Evolutionary conservation across 352 stramenopile species (phyloP).

Genomic region (Phytophthora litchii): DNA sequence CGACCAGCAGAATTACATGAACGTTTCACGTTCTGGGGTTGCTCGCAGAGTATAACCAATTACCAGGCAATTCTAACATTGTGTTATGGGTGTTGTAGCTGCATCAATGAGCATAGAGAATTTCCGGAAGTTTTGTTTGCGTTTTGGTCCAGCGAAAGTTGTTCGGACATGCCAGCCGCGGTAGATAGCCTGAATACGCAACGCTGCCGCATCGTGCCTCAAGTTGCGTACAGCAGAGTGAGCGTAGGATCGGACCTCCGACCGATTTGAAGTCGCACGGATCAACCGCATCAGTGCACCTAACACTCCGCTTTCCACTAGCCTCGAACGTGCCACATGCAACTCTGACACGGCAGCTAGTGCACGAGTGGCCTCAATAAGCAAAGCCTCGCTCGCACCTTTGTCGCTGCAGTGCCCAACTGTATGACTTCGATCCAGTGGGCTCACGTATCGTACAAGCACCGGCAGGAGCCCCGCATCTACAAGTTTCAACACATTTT

Average conservation of each 20-base stretch:
- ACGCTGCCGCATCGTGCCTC: slow-evolving; percentile 69
- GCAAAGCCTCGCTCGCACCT: slow-evolving; percentile 40
- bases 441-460: slow-evolving; percentile 75
- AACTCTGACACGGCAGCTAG: slow-evolving; percentile 68
- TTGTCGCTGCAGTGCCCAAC: slow-evolving; percentile 27
- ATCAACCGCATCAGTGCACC: slow-evolving; percentile 61
- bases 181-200: slow-evolving; percentile 78
- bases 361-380: slow-evolving; percentile 61
- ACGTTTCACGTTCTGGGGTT: neutral
- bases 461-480: slow-evolving; percentile 67
- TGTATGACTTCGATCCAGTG: slow-evolving; percentile 31
- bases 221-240: slow-evolving; percentile 61
- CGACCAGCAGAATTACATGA: neutral
- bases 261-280: slow-evolving; percentile 47
- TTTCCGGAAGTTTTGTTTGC: slow-evolving; percentile 29
- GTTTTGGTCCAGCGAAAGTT: slow-evolving; percentile 20
- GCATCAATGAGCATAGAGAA: slow-evolving; percentile 30
- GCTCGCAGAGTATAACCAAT: neutral
- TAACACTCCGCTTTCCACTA: slow-evolving; percentile 68
- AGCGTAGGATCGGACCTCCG: slow-evolving; percentile 47
- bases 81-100: slow-evolving; percentile 18
- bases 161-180: slow-evolving; percentile 63
- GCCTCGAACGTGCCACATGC: slow-evolving; percentile 56
- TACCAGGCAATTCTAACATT: slow-evolving; percentile 23
- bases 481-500: slow-evolving; percentile 78